A percentile compares a stretch with the other conserved stretches of the same genome.
These are phyloP conservation scores for Phaeotremella skinneri DNA, from an alignment of 768 basidiomycete genomes.

Conservation along the genomic window DNA sequence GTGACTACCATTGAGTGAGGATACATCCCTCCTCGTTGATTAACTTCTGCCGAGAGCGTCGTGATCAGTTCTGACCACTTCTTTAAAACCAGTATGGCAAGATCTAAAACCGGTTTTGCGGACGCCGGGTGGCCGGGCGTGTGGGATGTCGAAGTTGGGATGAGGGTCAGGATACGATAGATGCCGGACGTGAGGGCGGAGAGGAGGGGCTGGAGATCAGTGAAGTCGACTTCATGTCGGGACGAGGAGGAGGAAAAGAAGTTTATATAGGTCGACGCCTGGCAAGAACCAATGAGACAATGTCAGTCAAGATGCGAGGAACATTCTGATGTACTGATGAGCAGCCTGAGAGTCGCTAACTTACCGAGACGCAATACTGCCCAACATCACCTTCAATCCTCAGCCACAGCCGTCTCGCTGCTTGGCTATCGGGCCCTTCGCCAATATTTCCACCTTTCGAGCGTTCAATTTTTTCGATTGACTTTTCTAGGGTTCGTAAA, in stretches of 20 bases:
- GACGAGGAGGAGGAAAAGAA: constrained; percentile 20
- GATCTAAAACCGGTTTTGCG: constrained; percentile 19
- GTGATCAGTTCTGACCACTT: constrained; percentile 31
- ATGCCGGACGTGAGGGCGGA: constrained; percentile 22
- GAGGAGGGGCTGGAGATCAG: constrained; percentile 30
- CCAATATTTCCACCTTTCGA: not conserved
- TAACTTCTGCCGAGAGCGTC: constrained; percentile 29
- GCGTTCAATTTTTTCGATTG: not conserved
- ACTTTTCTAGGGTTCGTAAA: not conserved
- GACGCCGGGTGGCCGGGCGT: constrained; percentile 1
- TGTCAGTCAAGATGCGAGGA: no score
- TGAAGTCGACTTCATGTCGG: not conserved
- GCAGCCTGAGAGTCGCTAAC: constrained; percentile 11
- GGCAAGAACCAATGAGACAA: not conserved
- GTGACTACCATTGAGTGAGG: constrained; percentile 25
- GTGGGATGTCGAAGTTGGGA: constrained; percentile 15
- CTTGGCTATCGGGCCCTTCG: not conserved
- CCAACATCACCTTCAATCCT: constrained; percentile 14
- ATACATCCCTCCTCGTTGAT: constrained; percentile 44
- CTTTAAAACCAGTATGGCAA: constrained; percentile 26
- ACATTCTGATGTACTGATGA: no score
- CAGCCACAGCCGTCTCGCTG: constrained; percentile 18
- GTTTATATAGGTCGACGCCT: constrained; percentile 39
- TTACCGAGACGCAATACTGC: constrained; percentile 30
- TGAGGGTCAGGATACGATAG: constrained; percentile 16